A percentile compares a stretch with the other conserved stretches of the same genome.
Conservation (phyloP, 371 early-diverging fungal genomes). For the Batkoa obscura region DNA sequence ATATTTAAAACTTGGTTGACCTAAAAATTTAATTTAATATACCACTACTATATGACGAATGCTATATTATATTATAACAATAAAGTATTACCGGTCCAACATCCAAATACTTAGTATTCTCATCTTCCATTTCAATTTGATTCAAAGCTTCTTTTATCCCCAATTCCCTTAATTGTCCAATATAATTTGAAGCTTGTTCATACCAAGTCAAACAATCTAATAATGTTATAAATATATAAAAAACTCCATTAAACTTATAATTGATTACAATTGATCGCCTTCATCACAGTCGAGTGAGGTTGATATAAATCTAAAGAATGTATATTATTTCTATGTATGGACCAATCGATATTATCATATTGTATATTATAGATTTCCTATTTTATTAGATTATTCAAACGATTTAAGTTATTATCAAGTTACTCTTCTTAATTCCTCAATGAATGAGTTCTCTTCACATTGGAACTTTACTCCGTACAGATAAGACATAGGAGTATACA, state of each 20-base stretch:
- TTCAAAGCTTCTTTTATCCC: constrained; percentile 56
- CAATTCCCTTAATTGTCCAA: constrained; percentile 33
- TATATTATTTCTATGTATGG: constrained; percentile 58
- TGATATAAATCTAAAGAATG: constrained; percentile 63
- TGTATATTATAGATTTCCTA: constrained; percentile 70
- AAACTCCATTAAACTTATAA: constrained; percentile 3
- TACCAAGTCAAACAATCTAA: constrained; percentile 34
- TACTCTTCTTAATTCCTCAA: constrained; percentile 39
- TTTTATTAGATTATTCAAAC: neutral
- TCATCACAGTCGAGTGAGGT: constrained; percentile 62
- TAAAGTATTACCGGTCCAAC: constrained; percentile 52
- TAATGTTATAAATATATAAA: neutral
- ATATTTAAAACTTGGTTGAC: constrained; percentile 87
- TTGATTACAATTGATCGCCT: constrained; percentile 40
- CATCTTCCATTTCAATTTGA: constrained; percentile 74
- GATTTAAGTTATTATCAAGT: neutral
- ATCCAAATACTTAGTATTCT: constrained; percentile 71
- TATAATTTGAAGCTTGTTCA: constrained; percentile 27
- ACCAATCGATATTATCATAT: constrained; percentile 73
- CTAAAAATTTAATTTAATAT: constrained; percentile 9
- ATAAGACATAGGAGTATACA: constrained; percentile 89
- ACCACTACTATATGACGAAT: neutral
- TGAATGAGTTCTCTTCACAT: constrained; percentile 40
- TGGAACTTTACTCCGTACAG: constrained; percentile 54
- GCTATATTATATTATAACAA: neutral